Evolutionary conservation across 1,284 basidiomycete species (phyloP), one percentile per base, ranked within the genome.

Genomic region (Leccinum pachyderme): DNA sequence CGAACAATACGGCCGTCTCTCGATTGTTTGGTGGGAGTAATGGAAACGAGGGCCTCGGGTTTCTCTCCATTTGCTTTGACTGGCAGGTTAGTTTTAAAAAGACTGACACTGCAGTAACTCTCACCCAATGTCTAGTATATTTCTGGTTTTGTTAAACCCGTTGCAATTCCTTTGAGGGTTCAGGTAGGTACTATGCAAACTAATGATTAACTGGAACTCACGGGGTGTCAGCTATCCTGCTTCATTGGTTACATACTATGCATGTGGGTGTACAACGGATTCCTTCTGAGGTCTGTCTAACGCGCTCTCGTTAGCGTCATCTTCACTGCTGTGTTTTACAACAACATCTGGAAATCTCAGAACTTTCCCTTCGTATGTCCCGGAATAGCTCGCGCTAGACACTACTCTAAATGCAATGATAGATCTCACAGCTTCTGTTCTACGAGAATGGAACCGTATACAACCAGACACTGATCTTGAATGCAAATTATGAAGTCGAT

Each of bases 11-110:
- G 0, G 67, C 76, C 22, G 77, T 85, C 63, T 79, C 82, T 2
- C 77, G 78, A 28, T 65, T 87, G 2, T 86, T 87, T 52, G 83
- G 84, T 45, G 82, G 83, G 24, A 80, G 75, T 5, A 80, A 81
- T 59, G 82, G 82, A 58, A 84, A 86, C 57, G 79, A 85, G 63
- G 81, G 80, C 18, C 73, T 82, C 25, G 80, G 78, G 7, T 57
- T 82, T 29, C 63, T 81, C 27, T 75, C 78, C 5, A 64, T 83
- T 57, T 81, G 76, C 59, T 76, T 86, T 45, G 83, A 86, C 64
- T 86, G 84, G 82, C 77, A 70, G 69, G 66, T 70, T 51, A 37
- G 58, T 65, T 51, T 48, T 39, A 2, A 25, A 5, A 4, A 9
- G 24, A 29, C 4, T 4, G 9, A 9, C 6, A 1, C 7, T 1